These are phyloP conservation scores for Lanmaoa pseudosensibilis DNA, from an alignment of 768 basidiomycete genomes.

Conservation along the genomic window DNA sequence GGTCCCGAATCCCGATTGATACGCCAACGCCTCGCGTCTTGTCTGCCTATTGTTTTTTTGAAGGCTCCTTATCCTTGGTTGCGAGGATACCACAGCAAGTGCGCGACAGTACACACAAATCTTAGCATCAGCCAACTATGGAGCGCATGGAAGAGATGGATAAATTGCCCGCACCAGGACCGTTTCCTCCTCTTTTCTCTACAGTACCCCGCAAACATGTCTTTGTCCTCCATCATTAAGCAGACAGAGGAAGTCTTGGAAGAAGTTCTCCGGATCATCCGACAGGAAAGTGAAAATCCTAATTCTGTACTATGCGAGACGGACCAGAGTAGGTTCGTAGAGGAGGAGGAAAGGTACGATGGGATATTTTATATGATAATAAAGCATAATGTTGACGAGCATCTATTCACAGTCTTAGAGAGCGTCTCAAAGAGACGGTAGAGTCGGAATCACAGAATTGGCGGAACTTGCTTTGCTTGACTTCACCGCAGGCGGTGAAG, in stretches of 20 bases:
- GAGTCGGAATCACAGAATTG: not conserved
- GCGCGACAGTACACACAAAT: too few species aligned
- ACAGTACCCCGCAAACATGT: conserved; percentile 1
- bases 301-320: conserved; percentile 4
- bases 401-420: conserved; percentile 7
- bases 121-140: not conserved
- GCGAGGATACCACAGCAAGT: conserved; percentile 12
- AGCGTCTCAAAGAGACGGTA: not conserved
- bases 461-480: not conserved
- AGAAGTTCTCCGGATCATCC: not conserved
- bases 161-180: conserved; percentile 11
- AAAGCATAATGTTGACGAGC: not conserved
- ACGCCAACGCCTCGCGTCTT: not conserved
- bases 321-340: not conserved
- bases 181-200: not conserved
- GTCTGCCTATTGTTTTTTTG: conserved; percentile 13
- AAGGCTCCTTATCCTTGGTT: conserved; percentile 15
- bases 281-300: not conserved
- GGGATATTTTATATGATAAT: not conserved
- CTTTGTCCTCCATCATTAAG: not conserved
- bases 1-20: conserved; percentile 16
- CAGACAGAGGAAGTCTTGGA: not conserved
- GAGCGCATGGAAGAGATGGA: not conserved
- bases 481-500: conserved; percentile 6
- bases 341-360: conserved; percentile 9